phyloP scores from a whole-genome alignment of 2,329 filamentous ascomycete genomes.

The Sporothrix mexicana region DNA sequence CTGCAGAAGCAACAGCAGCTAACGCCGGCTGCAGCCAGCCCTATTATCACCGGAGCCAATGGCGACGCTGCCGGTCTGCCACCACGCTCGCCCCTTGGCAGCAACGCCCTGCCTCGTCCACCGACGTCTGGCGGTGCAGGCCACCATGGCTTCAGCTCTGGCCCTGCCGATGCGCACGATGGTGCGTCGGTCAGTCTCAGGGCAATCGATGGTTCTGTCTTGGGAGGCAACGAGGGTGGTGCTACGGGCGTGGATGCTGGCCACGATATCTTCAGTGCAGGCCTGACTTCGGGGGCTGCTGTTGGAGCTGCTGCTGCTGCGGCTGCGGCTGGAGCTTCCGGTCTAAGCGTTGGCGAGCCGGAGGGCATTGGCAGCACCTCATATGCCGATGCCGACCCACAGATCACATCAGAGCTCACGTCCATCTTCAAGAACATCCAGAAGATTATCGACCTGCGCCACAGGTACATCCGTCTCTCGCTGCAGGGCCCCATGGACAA shows the following conservation, averaged over 20 bases:
- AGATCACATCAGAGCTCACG: slow-evolving; percentile 81
- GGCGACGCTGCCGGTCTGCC: neutral
- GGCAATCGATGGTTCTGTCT: slow-evolving; percentile 33
- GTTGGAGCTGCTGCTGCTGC: slow-evolving; percentile 30
- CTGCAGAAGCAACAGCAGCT: slow-evolving; percentile 45
- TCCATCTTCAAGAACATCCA: slow-evolving; percentile 91
- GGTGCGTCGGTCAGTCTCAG: slow-evolving; percentile 28
- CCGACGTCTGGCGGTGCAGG: neutral
- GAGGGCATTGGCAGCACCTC: slow-evolving; percentile 69
- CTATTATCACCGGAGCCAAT: slow-evolving; percentile 44
- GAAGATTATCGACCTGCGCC: slow-evolving; percentile 82
- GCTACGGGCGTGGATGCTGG: slow-evolving; percentile 37
- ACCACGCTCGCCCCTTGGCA: slow-evolving; percentile 34
- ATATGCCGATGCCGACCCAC: slow-evolving; percentile 73
- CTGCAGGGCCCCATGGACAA: slow-evolving; percentile 83
- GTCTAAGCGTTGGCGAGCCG: slow-evolving; percentile 54
- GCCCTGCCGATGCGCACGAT: slow-evolving; percentile 26
- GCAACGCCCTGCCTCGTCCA: neutral
- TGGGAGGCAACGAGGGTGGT: slow-evolving; percentile 35
- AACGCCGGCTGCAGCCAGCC: slow-evolving; percentile 53
- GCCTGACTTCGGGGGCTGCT: slow-evolving; percentile 28
- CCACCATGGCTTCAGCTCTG: slow-evolving; percentile 11
- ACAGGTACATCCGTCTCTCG: slow-evolving; percentile 87
- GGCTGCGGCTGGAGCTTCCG: slow-evolving; percentile 39
- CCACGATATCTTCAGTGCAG: slow-evolving; percentile 32